Evolutionary conservation across 1,284 basidiomycete genomes (phyloP), one percentile per base, ranked within the genome.

Genomic region (Puccinia novopanici): DNA sequence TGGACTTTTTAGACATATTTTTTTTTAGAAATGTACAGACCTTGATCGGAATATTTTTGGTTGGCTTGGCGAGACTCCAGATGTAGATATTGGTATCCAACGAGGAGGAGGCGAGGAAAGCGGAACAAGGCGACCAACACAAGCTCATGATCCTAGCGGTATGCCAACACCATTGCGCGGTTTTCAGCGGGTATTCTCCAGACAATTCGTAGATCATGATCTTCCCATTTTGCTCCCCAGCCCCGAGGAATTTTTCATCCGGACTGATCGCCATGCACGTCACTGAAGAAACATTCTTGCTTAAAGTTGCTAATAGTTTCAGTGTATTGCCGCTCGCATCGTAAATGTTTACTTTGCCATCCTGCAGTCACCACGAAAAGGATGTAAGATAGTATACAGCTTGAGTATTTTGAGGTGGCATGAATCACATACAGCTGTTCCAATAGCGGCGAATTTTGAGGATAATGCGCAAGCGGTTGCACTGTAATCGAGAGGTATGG

Each of bases 41-140:
- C 83, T 92, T 92, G 86, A 97, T 91, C 17, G 91, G 89, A 59
- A 95, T 90, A 83, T 92, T 93, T 87, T 90, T 91, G 86, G 90
- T 87, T 15, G 92, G 91, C 83, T 91, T 91, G 80, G 89, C 88
- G 54, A 93, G 90, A 83, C 91, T 91, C 91, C 94, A 98, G 55
- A 98, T 87, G 85, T 94, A 97, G 10, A 97, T 90, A 84, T 94
- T 90, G 40, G 95, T 96, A 85, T 99, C 96, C 52, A 96, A 89
- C 12, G 93, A 93, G 19, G 91, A 94, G 10, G 93, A 94, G 2
- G 91, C 94, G 81, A 93, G 90, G 83, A 94, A 89, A 83, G 88
- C 88, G 3, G 91, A 91, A 83, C 93, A 91, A 0, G 89, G 85
- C 2, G 92, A 91, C 90, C 92, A 98, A 0, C 90, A 87, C 19